Conservation (phyloP, 352 stramenopile species). For the Phytophthora syringae region DNA sequence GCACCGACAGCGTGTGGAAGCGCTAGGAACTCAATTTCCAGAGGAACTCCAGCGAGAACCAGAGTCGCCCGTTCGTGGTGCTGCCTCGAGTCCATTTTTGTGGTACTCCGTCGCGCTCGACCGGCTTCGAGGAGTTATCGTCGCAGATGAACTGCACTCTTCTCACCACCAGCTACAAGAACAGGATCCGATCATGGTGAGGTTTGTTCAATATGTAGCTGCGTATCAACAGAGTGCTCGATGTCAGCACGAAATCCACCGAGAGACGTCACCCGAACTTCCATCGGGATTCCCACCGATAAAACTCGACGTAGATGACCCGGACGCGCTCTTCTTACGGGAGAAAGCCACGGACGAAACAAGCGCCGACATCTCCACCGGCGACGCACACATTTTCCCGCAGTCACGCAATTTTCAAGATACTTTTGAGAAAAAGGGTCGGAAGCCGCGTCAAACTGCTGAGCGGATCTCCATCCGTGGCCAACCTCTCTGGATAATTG, state of each 20-base stretch:
- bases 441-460: conserved; percentile 46
- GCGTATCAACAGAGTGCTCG: conserved; percentile 34
- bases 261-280: conserved; percentile 25
- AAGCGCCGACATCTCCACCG: conserved; percentile 49
- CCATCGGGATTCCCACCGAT: conserved; percentile 48
- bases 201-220: conserved; percentile 38
- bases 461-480: conserved; percentile 33
- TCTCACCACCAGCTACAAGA: not conserved
- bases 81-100: conserved; percentile 19
- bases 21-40: conserved; percentile 3
- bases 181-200: conserved; percentile 28
- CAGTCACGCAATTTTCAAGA: not conserved
- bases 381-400: conserved; percentile 58
- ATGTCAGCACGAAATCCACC: conserved; percentile 1
- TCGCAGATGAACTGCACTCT: conserved; percentile 25
- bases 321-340: conserved; percentile 45
- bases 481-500: conserved; percentile 49
- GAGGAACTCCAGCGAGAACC: conserved; percentile 7
- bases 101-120: conserved; percentile 51
- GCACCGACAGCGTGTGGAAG: conserved; percentile 8
- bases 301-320: conserved; percentile 46
- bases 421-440: conserved; percentile 16
- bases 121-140: conserved; percentile 44
- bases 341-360: conserved; percentile 27
- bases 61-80: not conserved